Base-by-base conservation (phyloP, 2,329 filamentous ascomycete species). In the Rutstroemia sp. region DNA sequence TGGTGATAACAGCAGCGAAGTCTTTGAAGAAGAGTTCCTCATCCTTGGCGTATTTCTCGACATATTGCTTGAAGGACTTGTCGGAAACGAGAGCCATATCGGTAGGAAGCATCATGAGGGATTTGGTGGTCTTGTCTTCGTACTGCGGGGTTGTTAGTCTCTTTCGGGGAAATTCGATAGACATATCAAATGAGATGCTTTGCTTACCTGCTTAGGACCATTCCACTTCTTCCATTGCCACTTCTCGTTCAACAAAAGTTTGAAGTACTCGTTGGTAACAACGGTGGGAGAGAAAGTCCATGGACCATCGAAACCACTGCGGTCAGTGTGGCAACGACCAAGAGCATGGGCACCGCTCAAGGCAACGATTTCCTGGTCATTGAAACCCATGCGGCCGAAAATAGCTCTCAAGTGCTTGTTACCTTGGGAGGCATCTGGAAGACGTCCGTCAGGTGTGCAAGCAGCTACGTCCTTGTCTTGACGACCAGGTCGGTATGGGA, bases 311-410 rank as follows among this genome's bases (percentile, higher is more conserved):
- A 83, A 97, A 61, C 92, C 92, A 62, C 85, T 90, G 71, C 92
- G 90, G 74, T 94, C 87, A 8, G 85, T 79, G 79, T 97, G 94
- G 62, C 88, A 95, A 64, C 92, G 89, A 61, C 92, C 92, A 39
- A 96, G 82, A 53, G 90, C 88, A 76, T 96, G 91, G 49, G 88
- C 91, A 65, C 91, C 91, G 23, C 80, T 79, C 53, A 97, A 82
- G 30, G 92, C 94, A 47, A 96, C 92, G 70, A 97, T 97, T 75
- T 96, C 92, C 69, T 88, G 88, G 76, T 99, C 92, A 73, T 94
- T 87, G 81, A 96, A 97, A 65, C 92, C 92, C 92, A 97, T 97
- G 71, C 92, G 90, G 73, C 85, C 83, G 75, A 97, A 99, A 78
- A 97, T 92, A 75, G 83, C 82, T 68, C 94, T 87, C 66, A 97